Evolutionary conservation across 2,329 filamentous ascomycete species (phyloP).

Genomic region (Polychaeton citri): DNA sequence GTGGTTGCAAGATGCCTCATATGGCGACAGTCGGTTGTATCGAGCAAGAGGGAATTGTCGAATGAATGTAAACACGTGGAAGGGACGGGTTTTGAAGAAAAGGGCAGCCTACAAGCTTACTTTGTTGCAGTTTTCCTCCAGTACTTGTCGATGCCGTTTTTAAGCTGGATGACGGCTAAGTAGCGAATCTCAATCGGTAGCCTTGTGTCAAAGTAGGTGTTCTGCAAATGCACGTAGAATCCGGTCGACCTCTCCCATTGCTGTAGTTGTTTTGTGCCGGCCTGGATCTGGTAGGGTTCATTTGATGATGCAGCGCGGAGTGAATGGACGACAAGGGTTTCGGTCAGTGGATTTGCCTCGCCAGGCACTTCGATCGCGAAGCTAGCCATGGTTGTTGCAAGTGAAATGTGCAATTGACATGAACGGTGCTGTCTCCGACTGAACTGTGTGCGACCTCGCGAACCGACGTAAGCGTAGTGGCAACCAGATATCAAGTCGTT

Average conservation of each 20-base stretch:
- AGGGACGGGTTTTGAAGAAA: not conserved
- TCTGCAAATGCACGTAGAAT: constrained; percentile 38
- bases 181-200: constrained; percentile 69
- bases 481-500: too few relatives aligned
- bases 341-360: constrained; percentile 52
- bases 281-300: constrained; percentile 36
- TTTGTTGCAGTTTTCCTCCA: constrained; percentile 74
- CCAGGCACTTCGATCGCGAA: constrained; percentile 58
- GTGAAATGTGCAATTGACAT: too few relatives aligned
- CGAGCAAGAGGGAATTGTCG: too few relatives aligned
- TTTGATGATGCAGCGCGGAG: constrained; percentile 35
- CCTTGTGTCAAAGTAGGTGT: constrained; percentile 67
- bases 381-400: constrained; percentile 11
- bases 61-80: not conserved
- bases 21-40: too few relatives aligned
- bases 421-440: too few relatives aligned
- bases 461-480: too few relatives aligned
- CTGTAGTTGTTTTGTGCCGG: constrained; percentile 39
- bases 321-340: constrained; percentile 33
- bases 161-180: constrained; percentile 83
- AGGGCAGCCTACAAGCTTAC: constrained; percentile 21
- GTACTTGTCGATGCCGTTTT: constrained; percentile 90
- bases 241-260: constrained; percentile 35
- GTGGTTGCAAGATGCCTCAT: too few relatives aligned
- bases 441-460: too few relatives aligned